These are phyloP conservation scores for Daldinia caldariorum DNA, from an alignment of 495 filamentous ascomycete genomes.

Conservation along the genomic window DNA sequence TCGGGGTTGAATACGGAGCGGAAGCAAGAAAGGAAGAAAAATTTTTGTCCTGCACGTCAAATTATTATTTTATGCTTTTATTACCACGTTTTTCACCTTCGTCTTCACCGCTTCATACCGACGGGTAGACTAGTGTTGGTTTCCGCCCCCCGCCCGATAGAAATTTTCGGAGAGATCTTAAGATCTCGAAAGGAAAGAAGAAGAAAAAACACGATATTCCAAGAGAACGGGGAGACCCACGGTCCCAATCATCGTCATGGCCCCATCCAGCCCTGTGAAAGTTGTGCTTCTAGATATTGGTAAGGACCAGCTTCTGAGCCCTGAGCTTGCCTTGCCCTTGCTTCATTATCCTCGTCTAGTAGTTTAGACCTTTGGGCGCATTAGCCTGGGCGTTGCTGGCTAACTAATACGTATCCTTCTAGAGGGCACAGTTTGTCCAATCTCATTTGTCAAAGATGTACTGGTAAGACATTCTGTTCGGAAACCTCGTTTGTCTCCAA, in stretches of 20 bases:
- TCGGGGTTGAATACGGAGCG: conserved; percentile 11
- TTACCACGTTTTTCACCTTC: conserved; percentile 10
- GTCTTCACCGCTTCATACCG: conserved; percentile 39
- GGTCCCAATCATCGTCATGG: conserved; percentile 37
- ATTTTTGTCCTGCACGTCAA: conserved; percentile 34
- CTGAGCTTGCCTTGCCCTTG: conserved; percentile 41
- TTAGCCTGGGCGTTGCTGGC: conserved; percentile 44
- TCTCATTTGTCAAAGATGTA: conserved; percentile 76
- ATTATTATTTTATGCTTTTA: conserved; percentile 31
- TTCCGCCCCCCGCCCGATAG: conserved; percentile 35
- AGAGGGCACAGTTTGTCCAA: conserved; percentile 78
- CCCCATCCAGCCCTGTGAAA: conserved; percentile 46
- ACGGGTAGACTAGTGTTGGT: conserved; percentile 37
- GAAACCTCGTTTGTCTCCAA: conserved; percentile 32
- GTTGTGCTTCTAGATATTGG: conserved; percentile 63
- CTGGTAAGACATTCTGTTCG: conserved; percentile 62
- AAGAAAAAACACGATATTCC: conserved; percentile 14
- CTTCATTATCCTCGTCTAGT: conserved; percentile 25
- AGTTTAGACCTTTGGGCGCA: conserved; percentile 42
- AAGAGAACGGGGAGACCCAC: conserved; percentile 26
- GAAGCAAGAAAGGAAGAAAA: conserved; percentile 29
- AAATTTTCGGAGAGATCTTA: conserved; percentile 29
- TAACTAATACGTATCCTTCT: conserved; percentile 54
- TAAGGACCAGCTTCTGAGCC: conserved; percentile 47
- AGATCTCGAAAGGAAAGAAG: conserved; percentile 21